phyloP scores from a whole-genome alignment of 2,329 filamentous ascomycete genomes.

The Diaporthe ampelina region DNA sequence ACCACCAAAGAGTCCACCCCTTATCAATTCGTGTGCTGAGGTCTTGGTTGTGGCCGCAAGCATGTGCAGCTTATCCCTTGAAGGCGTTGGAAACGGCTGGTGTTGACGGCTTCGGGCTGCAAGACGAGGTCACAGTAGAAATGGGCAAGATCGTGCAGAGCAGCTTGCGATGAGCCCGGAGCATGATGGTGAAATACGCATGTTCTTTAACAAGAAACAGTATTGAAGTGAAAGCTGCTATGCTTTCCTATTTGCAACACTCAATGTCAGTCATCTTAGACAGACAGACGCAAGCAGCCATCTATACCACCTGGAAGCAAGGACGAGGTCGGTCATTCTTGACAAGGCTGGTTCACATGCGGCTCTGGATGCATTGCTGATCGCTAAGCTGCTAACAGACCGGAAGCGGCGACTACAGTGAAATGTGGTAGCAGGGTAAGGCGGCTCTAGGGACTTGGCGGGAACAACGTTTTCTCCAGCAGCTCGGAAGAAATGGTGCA shows the following conservation, averaged over 20 bases:
- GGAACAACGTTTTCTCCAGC: conserved; percentile 11
- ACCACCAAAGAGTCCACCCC: background rate
- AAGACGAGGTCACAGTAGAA: background rate
- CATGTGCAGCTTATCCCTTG: background rate
- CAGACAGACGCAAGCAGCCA: background rate
- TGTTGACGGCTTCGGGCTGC: background rate
- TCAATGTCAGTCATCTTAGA: too few relatives aligned
- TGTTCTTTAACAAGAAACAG: background rate
- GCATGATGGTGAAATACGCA: too few relatives aligned
- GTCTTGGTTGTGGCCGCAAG: background rate
- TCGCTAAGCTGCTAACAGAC: conserved; percentile 10
- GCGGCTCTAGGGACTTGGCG: conserved; percentile 19
- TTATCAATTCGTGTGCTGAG: background rate
- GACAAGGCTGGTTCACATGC: conserved; percentile 18
- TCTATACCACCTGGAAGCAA: too few relatives aligned
- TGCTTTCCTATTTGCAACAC: too few relatives aligned
- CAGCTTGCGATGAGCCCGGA: too few relatives aligned
- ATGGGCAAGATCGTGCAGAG: background rate
- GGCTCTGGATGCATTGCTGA: conserved; percentile 20
- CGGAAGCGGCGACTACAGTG: accelerated
- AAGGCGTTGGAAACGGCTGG: background rate
- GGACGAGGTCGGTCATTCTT: conserved; percentile 4
- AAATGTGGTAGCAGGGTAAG: background rate
- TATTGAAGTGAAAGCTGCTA: too few relatives aligned
- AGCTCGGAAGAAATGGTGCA: conserved; percentile 8